phyloP scores from a whole-genome alignment of 495 filamentous ascomycete species.

The Ramalina intermedia region DNA sequence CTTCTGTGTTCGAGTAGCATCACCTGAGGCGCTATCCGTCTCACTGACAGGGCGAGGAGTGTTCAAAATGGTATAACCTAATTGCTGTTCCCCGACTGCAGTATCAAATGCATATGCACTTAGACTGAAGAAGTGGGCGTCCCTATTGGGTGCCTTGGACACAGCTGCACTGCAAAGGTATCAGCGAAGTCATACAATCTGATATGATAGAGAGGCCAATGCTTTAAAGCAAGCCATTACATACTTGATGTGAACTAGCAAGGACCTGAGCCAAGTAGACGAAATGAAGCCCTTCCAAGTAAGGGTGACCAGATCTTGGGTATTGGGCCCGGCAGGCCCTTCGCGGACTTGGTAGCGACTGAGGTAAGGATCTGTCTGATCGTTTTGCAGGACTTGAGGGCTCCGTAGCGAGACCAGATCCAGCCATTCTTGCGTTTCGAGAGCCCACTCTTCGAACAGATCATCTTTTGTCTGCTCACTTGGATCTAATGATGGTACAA shows the following conservation, averaged over 20 bases:
- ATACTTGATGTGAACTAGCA: conserved; percentile 30
- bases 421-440: conserved; percentile 71
- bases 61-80: conserved; percentile 32
- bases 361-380: conserved; percentile 67
- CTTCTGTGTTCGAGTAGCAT: too few species aligned
- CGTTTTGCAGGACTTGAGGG: conserved; percentile 49
- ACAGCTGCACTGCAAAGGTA: neutral
- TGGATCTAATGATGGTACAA: conserved; percentile 37
- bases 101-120: conserved; percentile 23
- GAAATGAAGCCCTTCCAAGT: conserved; percentile 35
- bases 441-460: conserved; percentile 44
- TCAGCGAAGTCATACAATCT: neutral
- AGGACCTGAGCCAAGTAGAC: conserved; percentile 24
- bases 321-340: conserved; percentile 12
- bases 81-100: conserved; percentile 26
- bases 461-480: conserved; percentile 22
- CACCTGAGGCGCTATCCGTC: too few species aligned
- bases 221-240: conserved; percentile 2
- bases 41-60: neutral
- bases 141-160: neutral
- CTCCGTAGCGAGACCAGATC: conserved; percentile 57
- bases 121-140: conserved; percentile 20
- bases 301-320: conserved; percentile 23
- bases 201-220: neutral
- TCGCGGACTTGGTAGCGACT: conserved; percentile 53